These are phyloP conservation scores for Hylodesmum podocarpum DNA, from an alignment of 306 rosid species.

Conservation along the genomic window DNA sequence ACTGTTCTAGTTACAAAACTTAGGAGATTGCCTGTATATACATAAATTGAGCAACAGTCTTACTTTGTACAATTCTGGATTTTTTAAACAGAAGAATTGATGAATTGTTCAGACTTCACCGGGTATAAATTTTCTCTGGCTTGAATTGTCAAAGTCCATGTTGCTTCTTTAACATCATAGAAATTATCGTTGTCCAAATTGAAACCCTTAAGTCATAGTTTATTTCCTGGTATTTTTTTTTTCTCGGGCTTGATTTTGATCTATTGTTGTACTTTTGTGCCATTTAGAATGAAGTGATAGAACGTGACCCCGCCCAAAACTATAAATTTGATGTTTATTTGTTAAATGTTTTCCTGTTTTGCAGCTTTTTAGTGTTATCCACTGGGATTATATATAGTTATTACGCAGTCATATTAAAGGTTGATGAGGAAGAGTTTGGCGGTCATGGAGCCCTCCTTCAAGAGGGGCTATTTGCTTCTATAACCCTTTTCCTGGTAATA, in stretches of 20 bases:
- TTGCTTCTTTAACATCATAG: background rate
- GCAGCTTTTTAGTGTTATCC: slow-evolving; percentile 80
- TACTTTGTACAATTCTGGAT: background rate
- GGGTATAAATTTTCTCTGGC: background rate
- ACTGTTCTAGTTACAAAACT: background rate
- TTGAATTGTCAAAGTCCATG: background rate
- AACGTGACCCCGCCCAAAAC: background rate
- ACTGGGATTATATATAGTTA: slow-evolving; percentile 77
- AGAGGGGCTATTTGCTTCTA: slow-evolving; percentile 95
- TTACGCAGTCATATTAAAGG: slow-evolving; percentile 77
- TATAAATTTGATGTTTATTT: background rate
- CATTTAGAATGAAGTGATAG: background rate
- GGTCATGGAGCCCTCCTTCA: slow-evolving; percentile 99
- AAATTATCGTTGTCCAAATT: background rate
- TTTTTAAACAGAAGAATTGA: background rate
- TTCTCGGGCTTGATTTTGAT: background rate
- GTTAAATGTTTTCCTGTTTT: slow-evolving; percentile 12
- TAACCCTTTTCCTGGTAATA: slow-evolving; percentile 91
- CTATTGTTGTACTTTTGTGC: background rate
- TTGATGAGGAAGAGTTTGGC: slow-evolving; percentile 96
- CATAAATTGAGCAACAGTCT: background rate
- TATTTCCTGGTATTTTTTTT: background rate
- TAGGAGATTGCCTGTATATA: background rate
- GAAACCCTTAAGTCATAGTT: background rate
- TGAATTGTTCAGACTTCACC: background rate